These are phyloP conservation scores for Pestalotiopsis fici DNA, from an alignment of 2,329 filamentous ascomycete species.

Conservation along the genomic window DNA sequence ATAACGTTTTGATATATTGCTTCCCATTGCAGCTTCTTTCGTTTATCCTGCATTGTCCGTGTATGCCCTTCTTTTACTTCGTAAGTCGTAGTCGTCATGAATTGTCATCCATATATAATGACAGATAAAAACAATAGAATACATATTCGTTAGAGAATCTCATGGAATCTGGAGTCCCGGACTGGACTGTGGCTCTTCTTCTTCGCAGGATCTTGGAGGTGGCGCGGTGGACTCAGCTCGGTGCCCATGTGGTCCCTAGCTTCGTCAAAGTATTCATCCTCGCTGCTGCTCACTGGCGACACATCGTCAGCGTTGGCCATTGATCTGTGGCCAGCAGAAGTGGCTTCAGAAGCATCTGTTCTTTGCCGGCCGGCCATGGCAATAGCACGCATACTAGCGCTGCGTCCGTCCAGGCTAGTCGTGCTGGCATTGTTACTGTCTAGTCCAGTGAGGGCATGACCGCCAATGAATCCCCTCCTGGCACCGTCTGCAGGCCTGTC, in stretches of 20 bases:
- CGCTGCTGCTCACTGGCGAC: slow-evolving; percentile 30
- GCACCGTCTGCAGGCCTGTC: slow-evolving; percentile 20
- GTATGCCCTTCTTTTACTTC: background rate
- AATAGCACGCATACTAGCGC: slow-evolving; percentile 46
- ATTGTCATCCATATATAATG: background rate
- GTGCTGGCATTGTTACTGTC: slow-evolving; percentile 46
- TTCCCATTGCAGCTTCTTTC: background rate
- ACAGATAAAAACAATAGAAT: background rate
- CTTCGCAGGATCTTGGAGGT: slow-evolving; percentile 31
- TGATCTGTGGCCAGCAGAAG: slow-evolving; percentile 6
- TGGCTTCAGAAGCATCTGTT: slow-evolving; percentile 21
- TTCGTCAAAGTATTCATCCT: slow-evolving; percentile 37
- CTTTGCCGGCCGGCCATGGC: slow-evolving; percentile 42
- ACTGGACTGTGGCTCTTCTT: slow-evolving; percentile 52
- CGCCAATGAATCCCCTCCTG: slow-evolving; percentile 51
- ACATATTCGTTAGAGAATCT: slow-evolving; percentile 43
- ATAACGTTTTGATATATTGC: background rate
- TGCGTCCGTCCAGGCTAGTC: slow-evolving; percentile 41
- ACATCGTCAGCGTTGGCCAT: slow-evolving; percentile 21
- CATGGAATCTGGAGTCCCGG: slow-evolving; percentile 60
- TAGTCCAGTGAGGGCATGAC: slow-evolving; percentile 44
- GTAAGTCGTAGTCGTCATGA: background rate
- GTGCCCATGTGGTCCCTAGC: slow-evolving; percentile 46
- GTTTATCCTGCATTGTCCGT: background rate
- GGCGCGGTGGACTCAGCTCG: slow-evolving; percentile 37